Evolutionary conservation across 352 stramenopile genomes (phyloP), one percentile per base, ranked within the genome.

Genomic region (Globisporangium cylindrosporum): DNA sequence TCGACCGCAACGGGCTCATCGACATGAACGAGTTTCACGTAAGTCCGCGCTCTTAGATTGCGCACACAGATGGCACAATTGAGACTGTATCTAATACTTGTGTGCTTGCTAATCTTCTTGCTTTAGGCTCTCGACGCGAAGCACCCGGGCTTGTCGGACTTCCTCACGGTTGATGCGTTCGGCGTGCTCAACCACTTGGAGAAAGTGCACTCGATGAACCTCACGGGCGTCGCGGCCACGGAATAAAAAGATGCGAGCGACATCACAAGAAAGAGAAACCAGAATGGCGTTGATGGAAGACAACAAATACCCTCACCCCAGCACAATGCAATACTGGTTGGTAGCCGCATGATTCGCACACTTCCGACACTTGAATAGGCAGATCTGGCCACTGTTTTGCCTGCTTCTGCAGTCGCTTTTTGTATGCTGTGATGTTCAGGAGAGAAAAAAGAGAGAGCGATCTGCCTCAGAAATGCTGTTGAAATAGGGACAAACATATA

Each of bases 1-100:
- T 91, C 41, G 81, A 95, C 68, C 76, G 69, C 61, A 92, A 95
- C 72, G 76, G 79, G 59, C 76, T 92, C 12, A 89, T 95, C 34
- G 86, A 95, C 63, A 66, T 94, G 57, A 66, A 89, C 32, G 88
- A 95, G 70, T 95, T 93, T 65, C 82, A 92, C 73, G 83, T 91
- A 56, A 57, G 67, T 66, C 25, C 12, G 6, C 18, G n/a, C 4
- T 22, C n/a, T 2, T n/a, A 55, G 29, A 32, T 32, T 32, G 29
- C 29, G 29, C 29, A 32, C 29, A 32, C 29, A 32, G 29, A 32
- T 32, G 29, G 29, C 29, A 32, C 29, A 4, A 32, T 32, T 32
- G 10, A 20, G 10, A 9, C 49, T 14, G 15, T 20, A 49, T 49
- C 53, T 58, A 22, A 58, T 49, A 9, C 27, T 12, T 22, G 7